Evolutionary conservation across 202 grass and related monocot species (phyloP), one percentile per base, ranked within the genome.

Genomic region (Panicum hallii): DNA sequence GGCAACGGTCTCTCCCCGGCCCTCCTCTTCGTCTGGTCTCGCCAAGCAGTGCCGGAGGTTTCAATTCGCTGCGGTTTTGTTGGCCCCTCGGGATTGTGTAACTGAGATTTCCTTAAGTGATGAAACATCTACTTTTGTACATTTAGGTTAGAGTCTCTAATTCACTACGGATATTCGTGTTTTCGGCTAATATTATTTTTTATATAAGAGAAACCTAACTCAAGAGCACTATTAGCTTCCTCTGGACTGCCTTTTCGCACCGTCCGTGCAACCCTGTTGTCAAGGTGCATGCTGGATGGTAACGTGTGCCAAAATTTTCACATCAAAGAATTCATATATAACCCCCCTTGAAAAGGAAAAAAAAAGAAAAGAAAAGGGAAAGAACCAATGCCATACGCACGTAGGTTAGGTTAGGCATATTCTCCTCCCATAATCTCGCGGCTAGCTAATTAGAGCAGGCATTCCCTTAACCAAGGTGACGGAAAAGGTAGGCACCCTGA

Each of bases 331-430:
- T 4, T 28, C 38, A 28, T 9, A 67, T 68, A 26, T 26, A 26
- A n/a, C n/a, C 26, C 19, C 20, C 20, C 17, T 16, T 1, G 4
- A 63, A 30, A 45, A 0, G n/a, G 56, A 23, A 26, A 50, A 50
- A 5, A 26, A 3, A 50, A 15, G 0, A 11, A 54, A 6, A 19
- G 12, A 7, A 19, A 8, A 0, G 17, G 11, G 5, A 48, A 40
- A 55, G 48, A 56, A 22, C 1, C 6, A 44, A n/a, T 44, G 7
- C 49, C 22, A 38, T 40, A 5, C 17, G 19, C 38, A 23, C 23
- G 15, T 32, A 76, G 52, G 53, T 70, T 19, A 77, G 44, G 44
- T 77, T 70, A 70, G 82, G 77, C 70, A 85, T 80, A 80, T 68
- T 34, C 43, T 48, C 42, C 43, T 48, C 50, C 12, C 45, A 30